Evolutionary conservation across 129 eudicot genomes (phyloP).

Genomic region (Flaveria ramosissima): DNA sequence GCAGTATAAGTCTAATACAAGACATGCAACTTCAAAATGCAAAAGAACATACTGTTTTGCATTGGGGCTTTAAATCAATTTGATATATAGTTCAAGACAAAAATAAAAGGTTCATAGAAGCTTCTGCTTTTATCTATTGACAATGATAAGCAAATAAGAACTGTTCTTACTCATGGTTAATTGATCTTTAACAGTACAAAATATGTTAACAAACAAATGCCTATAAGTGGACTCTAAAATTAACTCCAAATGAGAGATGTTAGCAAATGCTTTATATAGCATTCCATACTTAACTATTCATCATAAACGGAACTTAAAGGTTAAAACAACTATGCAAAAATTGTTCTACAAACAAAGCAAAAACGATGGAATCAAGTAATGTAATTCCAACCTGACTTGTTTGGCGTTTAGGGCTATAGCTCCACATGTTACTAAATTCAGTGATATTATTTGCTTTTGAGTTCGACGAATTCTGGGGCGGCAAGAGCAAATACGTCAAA

Average conservation of each 20-base stretch:
- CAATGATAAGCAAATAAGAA: slow-evolving; percentile 9
- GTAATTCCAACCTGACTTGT: slow-evolving; percentile 39
- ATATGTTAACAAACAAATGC: background rate
- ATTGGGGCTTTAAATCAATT: background rate
- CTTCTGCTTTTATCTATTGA: background rate
- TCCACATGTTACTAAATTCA: slow-evolving; percentile 38
- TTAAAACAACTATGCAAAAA: background rate
- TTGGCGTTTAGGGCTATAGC: slow-evolving; percentile 32
- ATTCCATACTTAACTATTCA: background rate
- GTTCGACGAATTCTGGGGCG: slow-evolving; percentile 15
- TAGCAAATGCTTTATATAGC: background rate
- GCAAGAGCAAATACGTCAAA: slow-evolving; percentile 56
- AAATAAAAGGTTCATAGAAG: background rate
- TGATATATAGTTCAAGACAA: background rate
- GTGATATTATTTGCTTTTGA: slow-evolving; percentile 11
- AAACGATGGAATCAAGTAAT: background rate
- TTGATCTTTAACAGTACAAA: slow-evolving; percentile 16
- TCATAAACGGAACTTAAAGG: slow-evolving; percentile 4
- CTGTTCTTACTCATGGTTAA: background rate
- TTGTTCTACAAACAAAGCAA: background rate
- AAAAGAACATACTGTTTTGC: slow-evolving; percentile 12
- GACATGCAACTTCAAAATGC: slow-evolving; percentile 3
- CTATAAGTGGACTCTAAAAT: background rate
- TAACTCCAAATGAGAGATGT: background rate
- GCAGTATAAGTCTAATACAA: slow-evolving; percentile 12